Base-by-base conservation (phyloP, 768 basidiomycete genomes). In the Calocera viscosa region DNA sequence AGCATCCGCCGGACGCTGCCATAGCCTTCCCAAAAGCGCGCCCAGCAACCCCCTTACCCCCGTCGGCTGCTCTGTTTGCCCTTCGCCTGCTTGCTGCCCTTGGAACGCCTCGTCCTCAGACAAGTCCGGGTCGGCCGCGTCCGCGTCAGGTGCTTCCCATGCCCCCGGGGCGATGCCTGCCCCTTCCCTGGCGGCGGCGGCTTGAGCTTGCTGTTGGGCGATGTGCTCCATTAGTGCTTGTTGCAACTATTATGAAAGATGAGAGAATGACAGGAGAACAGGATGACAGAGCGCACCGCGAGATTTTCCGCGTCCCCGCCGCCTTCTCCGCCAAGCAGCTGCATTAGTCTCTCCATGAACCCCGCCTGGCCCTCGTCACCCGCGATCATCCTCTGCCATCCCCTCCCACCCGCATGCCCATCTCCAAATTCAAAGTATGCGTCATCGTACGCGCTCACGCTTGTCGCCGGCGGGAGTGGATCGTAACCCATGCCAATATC, bases 401-500 rank as follows among this genome's bases (percentile, higher is more conserved):
- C 60, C 60, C 63, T 67, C 26, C 39, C 63, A 82, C 79, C 17
- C 79, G 60, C 65, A 22, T 65, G 72, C 69, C 87, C 86, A 64
- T 86, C 85, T 1, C 81, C 77, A 1, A 84, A 83, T 17, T 75
- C 77, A 78, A 97, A 94, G 76, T 94, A 96, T n/a, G 74, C 75
- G 2, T 81, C 77, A 69, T 92, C 81, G 76, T 96, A 96, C 41
- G 71, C 73, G 35, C 81, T 87, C 1, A 84, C 72, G 1, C 82
- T 76, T 0, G 82, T 81, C 5, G 76, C 77, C 0, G 94, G 94
- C 0, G 94, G 92, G 1, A 95, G 78, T 0, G 94, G 94, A 72
- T 97, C 95, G 71, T 88, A 96, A 10, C 87, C 84, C 68, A 90
- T 78, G 5, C 84, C 80, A 66, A 84, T 82, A 14, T 76, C 77